Evolutionary conservation across 2,329 filamentous ascomycete genomes (phyloP).

Genomic region (Monilinia vaccinii-corymbosi): DNA sequence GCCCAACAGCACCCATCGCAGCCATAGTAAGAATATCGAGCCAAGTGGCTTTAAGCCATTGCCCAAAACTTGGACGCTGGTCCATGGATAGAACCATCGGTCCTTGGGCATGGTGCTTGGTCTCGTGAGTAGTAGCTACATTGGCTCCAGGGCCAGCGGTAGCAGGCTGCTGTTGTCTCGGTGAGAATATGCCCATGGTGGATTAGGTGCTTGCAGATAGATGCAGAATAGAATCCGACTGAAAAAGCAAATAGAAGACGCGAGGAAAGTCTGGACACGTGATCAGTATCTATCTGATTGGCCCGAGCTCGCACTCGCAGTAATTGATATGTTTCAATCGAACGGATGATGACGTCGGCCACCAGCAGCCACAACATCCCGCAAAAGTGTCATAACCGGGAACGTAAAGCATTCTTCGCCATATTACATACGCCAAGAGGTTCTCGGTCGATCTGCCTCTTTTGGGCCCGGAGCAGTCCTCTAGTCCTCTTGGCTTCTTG

Average conservation of each 20-base stretch:
- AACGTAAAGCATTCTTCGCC: not conserved
- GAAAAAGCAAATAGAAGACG: not conserved
- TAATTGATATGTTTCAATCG: no score
- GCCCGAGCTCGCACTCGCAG: no score
- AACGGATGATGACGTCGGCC: not conserved
- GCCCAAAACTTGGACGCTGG: conserved; percentile 50
- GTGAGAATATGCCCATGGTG: conserved; percentile 8
- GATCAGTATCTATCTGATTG: not conserved
- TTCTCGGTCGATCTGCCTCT: not conserved
- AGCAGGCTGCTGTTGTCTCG: not conserved
- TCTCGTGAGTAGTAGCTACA: not conserved
- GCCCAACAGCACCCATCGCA: conserved; percentile 53
- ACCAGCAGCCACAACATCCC: not conserved
- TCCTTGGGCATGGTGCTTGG: conserved; percentile 10
- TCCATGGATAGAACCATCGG: conserved; percentile 34
- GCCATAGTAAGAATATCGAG: conserved; percentile 61
- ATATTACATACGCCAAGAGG: conserved; percentile 3
- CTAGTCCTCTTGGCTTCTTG: not conserved
- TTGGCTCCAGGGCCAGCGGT: not conserved
- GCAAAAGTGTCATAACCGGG: not conserved
- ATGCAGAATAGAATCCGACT: not conserved
- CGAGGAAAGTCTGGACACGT: no score
- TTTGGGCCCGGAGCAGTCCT: not conserved
- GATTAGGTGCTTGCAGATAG: not conserved
- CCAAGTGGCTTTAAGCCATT: conserved; percentile 61